Base-by-base conservation (phyloP, 148 eudicot genomes). In the Chenopodium formosanum region DNA sequence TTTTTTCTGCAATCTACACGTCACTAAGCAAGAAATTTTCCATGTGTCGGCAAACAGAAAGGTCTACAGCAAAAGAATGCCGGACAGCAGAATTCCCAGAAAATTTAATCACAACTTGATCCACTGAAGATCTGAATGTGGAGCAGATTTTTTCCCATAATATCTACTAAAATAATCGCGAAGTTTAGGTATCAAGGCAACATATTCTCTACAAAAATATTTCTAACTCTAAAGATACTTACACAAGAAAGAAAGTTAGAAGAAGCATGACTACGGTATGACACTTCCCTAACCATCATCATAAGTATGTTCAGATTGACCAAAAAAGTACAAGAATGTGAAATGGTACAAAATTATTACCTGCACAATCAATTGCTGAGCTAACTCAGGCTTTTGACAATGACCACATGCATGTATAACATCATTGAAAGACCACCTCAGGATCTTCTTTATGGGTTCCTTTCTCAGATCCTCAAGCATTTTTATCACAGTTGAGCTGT, bases 351-450 rank as follows among this genome's bases (percentile, higher is more conserved):
- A 80, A 14, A 80, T 13, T 20, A n/a, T 58, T 87, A 94, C 98
- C 98, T 93, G 98, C 85, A 78, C 58, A 79, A 95, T 68, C 84
- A 95, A 88, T 79, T 87, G 86, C 85, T 91, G 91, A 70, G 95
- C 95, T 82, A 93, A 84, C 73, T 27, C 53, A 78, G 58, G 77
- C 73, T 94, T 88, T 75, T 16, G 58, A 48, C 81, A 50, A 29
- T 62, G 82, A 77, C 88, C 92, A 87, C 97, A 93, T 77, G 92
- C 85, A 81, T 85, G 90, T 85, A 95, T 87, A 76, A 95, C 83
- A 83, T 89, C 91, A 87, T 74, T 91, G 78, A 91, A 94, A 60
- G 98, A 91, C 91, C 88, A 87, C 81, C 89, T 88, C 88, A 96
- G 85, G 23, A 94, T 31, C 83, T 86, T 90, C 86, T 74, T 85